Evolutionary conservation across 75 land plant genomes (phyloP).

Genomic region (Picea sitchensis): DNA sequence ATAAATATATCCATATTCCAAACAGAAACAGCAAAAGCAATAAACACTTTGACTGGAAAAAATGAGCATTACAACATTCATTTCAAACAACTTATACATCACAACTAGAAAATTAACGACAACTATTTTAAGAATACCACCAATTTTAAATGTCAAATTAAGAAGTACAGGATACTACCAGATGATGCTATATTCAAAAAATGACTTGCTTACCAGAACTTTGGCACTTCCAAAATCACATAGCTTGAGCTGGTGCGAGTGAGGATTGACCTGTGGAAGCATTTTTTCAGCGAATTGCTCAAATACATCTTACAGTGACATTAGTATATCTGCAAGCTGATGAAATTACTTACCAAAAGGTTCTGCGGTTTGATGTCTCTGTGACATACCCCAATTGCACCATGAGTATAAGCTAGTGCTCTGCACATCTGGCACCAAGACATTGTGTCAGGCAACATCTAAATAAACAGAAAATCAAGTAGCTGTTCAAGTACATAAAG

Average conservation of each 20-base stretch:
- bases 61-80: too few species aligned
- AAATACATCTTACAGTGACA: background rate
- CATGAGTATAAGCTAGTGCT: conserved; percentile 83
- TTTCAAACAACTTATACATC: too few species aligned
- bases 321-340: background rate
- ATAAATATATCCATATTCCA: background rate
- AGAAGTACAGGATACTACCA: background rate
- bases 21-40: too few species aligned
- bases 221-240: conserved; percentile 99
- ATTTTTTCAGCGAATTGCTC: background rate
- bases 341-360: conserved; percentile 59
- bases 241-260: conserved; percentile 86
- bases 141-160: background rate
- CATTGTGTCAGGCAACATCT: background rate
- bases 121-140: background rate
- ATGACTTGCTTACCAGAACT: conserved; percentile 51
- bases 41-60: too few species aligned
- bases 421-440: conserved; percentile 70
- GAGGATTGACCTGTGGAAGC: conserved; percentile 74
- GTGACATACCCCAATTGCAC: conserved; percentile 74
- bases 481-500: background rate
- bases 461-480: background rate
- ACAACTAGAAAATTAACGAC: too few species aligned
- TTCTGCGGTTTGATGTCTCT: conserved; percentile 97
- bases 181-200: background rate